phyloP scores from a whole-genome alignment of 768 basidiomycete genomes.

The Podaxis carcinomalis region DNA sequence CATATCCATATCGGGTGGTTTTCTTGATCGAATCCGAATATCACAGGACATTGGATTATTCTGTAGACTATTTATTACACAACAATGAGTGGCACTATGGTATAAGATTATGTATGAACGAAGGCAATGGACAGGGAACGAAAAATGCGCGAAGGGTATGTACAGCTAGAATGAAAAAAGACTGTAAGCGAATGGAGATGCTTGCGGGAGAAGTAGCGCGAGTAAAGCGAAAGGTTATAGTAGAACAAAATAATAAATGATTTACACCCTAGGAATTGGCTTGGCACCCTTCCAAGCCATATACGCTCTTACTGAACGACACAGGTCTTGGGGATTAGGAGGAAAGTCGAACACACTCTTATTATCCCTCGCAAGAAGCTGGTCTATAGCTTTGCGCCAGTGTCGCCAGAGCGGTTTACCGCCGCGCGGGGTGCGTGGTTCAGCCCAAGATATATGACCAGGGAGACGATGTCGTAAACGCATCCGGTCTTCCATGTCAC shows the following conservation, averaged over 20 bases:
- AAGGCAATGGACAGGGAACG: neutral
- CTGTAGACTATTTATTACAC: neutral
- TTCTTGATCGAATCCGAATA: constrained; percentile 3
- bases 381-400: constrained; percentile 10
- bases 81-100: neutral
- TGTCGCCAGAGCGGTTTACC: constrained; percentile 9
- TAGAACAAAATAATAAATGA: neutral
- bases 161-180: neutral
- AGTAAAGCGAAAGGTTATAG: no score
- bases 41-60: neutral
- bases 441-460: constrained; percentile 47
- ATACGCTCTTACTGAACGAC: constrained; percentile 52
- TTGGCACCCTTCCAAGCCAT: constrained; percentile 40
- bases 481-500: constrained; percentile 76
- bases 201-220: neutral
- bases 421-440: constrained; percentile 28
- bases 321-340: constrained; percentile 25
- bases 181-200: neutral
- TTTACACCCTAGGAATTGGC: neutral
- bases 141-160: neutral
- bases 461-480: constrained; percentile 49
- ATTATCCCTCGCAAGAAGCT: constrained; percentile 1
- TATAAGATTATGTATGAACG: neutral
- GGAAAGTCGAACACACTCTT: constrained; percentile 28
- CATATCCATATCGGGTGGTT: constrained; percentile 13